Base-by-base conservation (phyloP, 129 eudicot species). In the Lactuca sativa region DNA sequence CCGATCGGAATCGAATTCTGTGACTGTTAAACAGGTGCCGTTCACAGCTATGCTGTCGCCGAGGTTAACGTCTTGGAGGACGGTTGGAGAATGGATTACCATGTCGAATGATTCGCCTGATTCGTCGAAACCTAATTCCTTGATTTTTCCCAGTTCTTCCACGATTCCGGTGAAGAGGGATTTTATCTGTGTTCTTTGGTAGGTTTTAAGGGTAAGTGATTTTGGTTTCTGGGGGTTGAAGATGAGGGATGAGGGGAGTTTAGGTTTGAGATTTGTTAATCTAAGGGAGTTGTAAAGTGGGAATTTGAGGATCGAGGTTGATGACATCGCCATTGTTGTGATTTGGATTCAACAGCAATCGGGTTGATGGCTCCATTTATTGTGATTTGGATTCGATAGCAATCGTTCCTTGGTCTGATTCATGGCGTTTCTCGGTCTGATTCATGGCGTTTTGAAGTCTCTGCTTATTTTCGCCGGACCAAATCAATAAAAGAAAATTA, bases 41-140 rank as follows among this genome's bases (percentile, higher is more conserved):
- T 91, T 91, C 18, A 91, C 95, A 2, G 97, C 78, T 25, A 91
- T 91, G 80, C 97, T 88, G 78, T 91, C 97, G 13, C 97, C 97
- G 31, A 91, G 88, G 49, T 85, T 80, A 1, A 88, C 81, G 48
- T 81, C 95, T 70, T 82, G 86, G 21, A 91, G 84, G 18, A 91
- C 78, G 10, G 82, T 77, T 51, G 78, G 83, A 2, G 95, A 83
- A 7, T 71, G 59, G 72, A 91, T 85, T 34, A 66, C 71, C 88
- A 88, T 78, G 77, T 84, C 82, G 63, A 85, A 91, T 4, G 81
- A 76, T 31, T 93, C 81, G 13, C 84, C 81, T 13, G 71, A 69
- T 67, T 83, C 59, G 52, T 69, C 83, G 66, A 73, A 79, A 4
- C 92, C 95, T 40, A 91, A 62, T 5, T 85, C 65, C 62, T 67